Percentiles rank a stretch among this genome's conserved stretches.
These are phyloP conservation scores for Elsinoe ampelina DNA, from an alignment of 2,329 filamentous ascomycete species.

Conservation along the genomic window DNA sequence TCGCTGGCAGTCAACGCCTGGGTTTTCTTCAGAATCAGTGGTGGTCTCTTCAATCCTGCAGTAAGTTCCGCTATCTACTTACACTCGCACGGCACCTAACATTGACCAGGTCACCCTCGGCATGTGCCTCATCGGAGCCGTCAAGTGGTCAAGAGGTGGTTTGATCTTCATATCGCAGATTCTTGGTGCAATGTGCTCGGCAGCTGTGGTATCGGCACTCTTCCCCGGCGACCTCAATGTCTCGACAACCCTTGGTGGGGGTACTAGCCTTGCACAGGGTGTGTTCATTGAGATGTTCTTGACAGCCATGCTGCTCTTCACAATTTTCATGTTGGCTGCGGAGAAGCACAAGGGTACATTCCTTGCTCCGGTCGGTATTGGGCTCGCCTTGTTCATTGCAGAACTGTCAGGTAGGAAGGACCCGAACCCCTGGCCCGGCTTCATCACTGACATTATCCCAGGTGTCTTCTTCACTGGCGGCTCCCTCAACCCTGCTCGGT, in stretches of 20 bases:
- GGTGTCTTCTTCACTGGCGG: slow-evolving; percentile 40
- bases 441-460: slow-evolving; percentile 14
- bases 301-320: slow-evolving; percentile 41
- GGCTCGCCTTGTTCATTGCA: slow-evolving; percentile 38
- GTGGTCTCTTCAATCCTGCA: slow-evolving; percentile 30
- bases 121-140: slow-evolving; percentile 39
- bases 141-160: slow-evolving; percentile 36
- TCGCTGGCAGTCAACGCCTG: slow-evolving; percentile 36
- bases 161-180: slow-evolving; percentile 39
- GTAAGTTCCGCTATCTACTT: slow-evolving; percentile 13
- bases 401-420: slow-evolving; percentile 32
- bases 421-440: background rate
- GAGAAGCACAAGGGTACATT: slow-evolving; percentile 36
- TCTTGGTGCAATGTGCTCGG: slow-evolving; percentile 36
- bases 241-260: slow-evolving; percentile 34
- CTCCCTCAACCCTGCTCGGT: slow-evolving; percentile 41
- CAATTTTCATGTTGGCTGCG: slow-evolving; percentile 38
- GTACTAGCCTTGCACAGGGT: slow-evolving; percentile 36
- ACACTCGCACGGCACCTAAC: background rate
- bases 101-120: slow-evolving; percentile 36
- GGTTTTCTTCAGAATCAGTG: slow-evolving; percentile 37
- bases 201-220: slow-evolving; percentile 35
- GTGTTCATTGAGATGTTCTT: slow-evolving; percentile 45
- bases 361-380: slow-evolving; percentile 33
- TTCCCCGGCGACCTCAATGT: slow-evolving; percentile 40